Evolutionary conservation across 495 filamentous ascomycete genomes (phyloP).

Genomic region (Filosporella fistucella): DNA sequence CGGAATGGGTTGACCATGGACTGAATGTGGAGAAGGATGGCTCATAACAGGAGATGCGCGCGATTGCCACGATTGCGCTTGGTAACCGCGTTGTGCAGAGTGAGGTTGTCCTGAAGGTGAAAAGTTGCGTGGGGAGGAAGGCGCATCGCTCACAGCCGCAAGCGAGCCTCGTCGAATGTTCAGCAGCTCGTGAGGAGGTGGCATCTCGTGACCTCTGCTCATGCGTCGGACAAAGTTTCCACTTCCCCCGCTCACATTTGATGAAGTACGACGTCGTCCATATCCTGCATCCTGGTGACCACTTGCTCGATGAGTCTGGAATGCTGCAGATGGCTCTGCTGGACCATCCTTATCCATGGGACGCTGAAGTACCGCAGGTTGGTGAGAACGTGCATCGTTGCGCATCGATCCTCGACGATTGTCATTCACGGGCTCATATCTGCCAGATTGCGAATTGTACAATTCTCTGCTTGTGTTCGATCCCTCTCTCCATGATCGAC

Average conservation of each 20-base stretch:
- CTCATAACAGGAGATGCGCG: slow-evolving; percentile 43
- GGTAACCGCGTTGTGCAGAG: slow-evolving; percentile 28
- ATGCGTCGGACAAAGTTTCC: slow-evolving; percentile 53
- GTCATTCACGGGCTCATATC: slow-evolving; percentile 85
- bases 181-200: slow-evolving; percentile 38
- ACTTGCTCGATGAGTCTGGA: slow-evolving; percentile 72
- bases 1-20: slow-evolving; percentile 24
- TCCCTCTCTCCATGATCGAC: slow-evolving; percentile 75
- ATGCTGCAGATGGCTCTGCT: slow-evolving; percentile 90
- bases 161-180: slow-evolving; percentile 39
- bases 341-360: slow-evolving; percentile 49
- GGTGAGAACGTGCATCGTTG: slow-evolving; percentile 60
- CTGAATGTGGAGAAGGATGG: slow-evolving; percentile 37
- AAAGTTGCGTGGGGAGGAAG: slow-evolving; percentile 39
- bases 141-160: slow-evolving; percentile 39
- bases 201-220: slow-evolving; percentile 39
- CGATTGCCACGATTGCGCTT: slow-evolving; percentile 41
- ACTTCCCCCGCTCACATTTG: slow-evolving; percentile 90
- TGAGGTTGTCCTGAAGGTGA: slow-evolving; percentile 34
- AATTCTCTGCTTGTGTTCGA: slow-evolving; percentile 62
- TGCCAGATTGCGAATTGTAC: slow-evolving; percentile 90
- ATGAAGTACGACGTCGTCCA: slow-evolving; percentile 81
- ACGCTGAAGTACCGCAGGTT: slow-evolving; percentile 79
- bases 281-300: slow-evolving; percentile 63
- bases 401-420: slow-evolving; percentile 64